These are phyloP conservation scores for Fragaria iinumae DNA, from an alignment of 306 rosid genomes.

Conservation along the genomic window DNA sequence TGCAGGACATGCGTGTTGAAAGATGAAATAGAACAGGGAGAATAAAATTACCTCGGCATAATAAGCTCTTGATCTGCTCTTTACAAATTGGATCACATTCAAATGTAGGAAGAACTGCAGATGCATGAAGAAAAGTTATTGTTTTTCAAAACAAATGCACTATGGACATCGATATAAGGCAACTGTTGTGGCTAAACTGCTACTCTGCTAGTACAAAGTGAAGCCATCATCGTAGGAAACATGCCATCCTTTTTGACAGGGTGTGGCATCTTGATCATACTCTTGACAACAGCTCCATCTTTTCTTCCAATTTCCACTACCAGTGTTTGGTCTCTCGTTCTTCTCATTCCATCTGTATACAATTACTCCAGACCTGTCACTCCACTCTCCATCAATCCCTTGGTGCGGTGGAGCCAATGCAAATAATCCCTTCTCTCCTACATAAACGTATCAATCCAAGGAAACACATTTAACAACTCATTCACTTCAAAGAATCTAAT, in stretches of 20 bases:
- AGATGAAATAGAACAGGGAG: too few species aligned
- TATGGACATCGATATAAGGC: too few species aligned
- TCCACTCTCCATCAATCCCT: slow-evolving; percentile 90
- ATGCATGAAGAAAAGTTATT: too few species aligned
- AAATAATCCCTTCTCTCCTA: slow-evolving; percentile 69
- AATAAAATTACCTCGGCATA: too few species aligned
- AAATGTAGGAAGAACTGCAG: too few species aligned
- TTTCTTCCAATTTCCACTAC: slow-evolving; percentile 62
- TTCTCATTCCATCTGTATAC: slow-evolving; percentile 77
- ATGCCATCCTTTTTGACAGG: slow-evolving; percentile 62
- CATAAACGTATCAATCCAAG: background rate
- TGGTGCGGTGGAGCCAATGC: slow-evolving; percentile 76
- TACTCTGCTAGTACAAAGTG: slow-evolving; percentile 33
- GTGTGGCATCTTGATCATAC: slow-evolving; percentile 56
- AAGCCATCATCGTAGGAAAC: slow-evolving; percentile 80
- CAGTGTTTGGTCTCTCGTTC: slow-evolving; percentile 63
- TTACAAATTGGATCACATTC: too few species aligned
- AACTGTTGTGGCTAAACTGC: background rate
- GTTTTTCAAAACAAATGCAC: too few species aligned
- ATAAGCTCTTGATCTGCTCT: too few species aligned
- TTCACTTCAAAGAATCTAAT: background rate
- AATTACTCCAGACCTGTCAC: slow-evolving; percentile 66
- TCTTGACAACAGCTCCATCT: slow-evolving; percentile 84
- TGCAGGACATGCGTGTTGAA: too few species aligned
- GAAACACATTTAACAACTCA: background rate